Evolutionary conservation across 768 basidiomycete genomes (phyloP).

Genomic region (Amanita molliuscula): DNA sequence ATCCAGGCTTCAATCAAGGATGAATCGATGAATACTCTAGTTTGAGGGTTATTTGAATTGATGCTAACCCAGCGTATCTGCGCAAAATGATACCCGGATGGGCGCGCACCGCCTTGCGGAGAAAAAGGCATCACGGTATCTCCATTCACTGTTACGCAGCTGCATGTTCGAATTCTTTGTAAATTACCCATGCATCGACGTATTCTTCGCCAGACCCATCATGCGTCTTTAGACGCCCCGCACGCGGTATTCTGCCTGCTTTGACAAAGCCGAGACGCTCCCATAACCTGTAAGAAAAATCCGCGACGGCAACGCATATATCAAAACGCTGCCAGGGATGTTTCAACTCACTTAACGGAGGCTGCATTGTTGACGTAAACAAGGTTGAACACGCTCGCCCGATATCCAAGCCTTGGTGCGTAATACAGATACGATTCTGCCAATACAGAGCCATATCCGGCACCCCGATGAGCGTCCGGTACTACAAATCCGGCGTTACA

Average conservation of each 20-base stretch:
- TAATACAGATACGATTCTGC: slow-evolving; percentile 75
- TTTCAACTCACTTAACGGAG: slow-evolving; percentile 43
- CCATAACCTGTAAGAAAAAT: slow-evolving; percentile 49
- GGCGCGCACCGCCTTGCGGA: neutral
- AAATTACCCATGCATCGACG: slow-evolving; percentile 80
- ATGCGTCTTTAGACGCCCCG: slow-evolving; percentile 56
- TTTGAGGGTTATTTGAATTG: too few relatives aligned
- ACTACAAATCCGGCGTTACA: slow-evolving; percentile 90
- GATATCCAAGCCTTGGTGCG: slow-evolving; percentile 69
- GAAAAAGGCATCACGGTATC: neutral
- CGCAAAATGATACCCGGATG: neutral
- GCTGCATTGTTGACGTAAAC: slow-evolving; percentile 82
- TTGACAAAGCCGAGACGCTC: slow-evolving; percentile 73
- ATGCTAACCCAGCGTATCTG: neutral
- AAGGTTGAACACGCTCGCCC: slow-evolving; percentile 81
- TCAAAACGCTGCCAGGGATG: neutral
- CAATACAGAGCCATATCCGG: slow-evolving; percentile 60
- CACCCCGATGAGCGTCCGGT: slow-evolving; percentile 46
- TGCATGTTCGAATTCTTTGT: slow-evolving; percentile 57
- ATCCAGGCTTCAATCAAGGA: too few relatives aligned
- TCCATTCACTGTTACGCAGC: slow-evolving; percentile 5
- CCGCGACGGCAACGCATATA: neutral
- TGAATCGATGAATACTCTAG: too few relatives aligned
- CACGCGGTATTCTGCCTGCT: slow-evolving; percentile 66
- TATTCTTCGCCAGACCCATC: slow-evolving; percentile 78